Base-by-base conservation (phyloP, 495 filamentous ascomycete genomes). In the Daldinia grandis region DNA sequence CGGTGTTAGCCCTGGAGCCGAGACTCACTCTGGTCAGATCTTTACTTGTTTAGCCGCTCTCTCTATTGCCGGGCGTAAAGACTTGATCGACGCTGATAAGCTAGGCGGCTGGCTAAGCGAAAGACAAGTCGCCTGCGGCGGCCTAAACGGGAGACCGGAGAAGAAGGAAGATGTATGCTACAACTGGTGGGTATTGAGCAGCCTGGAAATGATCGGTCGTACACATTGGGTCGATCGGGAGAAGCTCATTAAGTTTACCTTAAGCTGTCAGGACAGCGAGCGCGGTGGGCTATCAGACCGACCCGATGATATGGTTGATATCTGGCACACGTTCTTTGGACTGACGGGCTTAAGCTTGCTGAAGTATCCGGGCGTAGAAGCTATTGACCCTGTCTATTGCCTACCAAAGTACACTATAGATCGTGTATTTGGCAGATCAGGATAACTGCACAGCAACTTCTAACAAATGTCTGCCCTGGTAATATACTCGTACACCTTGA, bases 141-240 rank as follows among this genome's bases (percentile, higher is more conserved):
- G 95, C 4, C 81, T 99, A 30, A 99, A 98, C 75, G 95, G 95
- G 3, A 86, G 95, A 55, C 95, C 95, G 0, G 96, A 98, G 81
- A 99, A 99, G 82, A 81, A 93, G 58, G 93, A 95, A 78, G 96
- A 99, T 81, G 94, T 97, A 6, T 99, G 95, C 80, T 99, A 99
- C 78, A 96, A 92, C 76, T 99, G 95, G 95, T 99, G 95, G 95
- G 95, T 98, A 25, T 78, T 91, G 60, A 92, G 90, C 73, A 97
- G 93, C 76, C 77, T 99, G 64, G 90, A 89, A 25, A 97, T 98
- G 88, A 92, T 98, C 66, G 92, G 87, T 56, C 87, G 90, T 64
- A 83, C 94, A 40, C 89, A 97, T 78, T 99, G 95, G 95, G 94
- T 99, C 72, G 91, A 98, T 81, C 83, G 85, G 30, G 82, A 89